phyloP scores from a whole-genome alignment of 306 rosid genomes.

The Dryas drummondii region DNA sequence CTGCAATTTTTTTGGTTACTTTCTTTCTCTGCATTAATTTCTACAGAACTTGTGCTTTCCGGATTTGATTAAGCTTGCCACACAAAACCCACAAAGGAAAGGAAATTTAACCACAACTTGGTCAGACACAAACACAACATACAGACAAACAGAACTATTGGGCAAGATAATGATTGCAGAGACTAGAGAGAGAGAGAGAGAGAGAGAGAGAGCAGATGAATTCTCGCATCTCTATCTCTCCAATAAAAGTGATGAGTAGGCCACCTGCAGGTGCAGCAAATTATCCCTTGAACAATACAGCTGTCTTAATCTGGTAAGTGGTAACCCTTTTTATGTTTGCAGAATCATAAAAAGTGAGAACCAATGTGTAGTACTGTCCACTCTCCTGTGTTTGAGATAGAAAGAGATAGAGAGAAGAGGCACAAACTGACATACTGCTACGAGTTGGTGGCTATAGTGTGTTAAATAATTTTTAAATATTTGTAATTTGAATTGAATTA shows the following conservation, averaged over 20 bases:
- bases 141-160: neutral
- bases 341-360: too few relatives aligned
- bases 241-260: neutral
- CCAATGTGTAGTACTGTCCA: too few relatives aligned
- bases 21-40: neutral
- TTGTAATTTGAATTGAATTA: too few relatives aligned
- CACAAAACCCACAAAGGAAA: neutral
- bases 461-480: too few relatives aligned
- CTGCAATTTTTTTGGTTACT: too few relatives aligned
- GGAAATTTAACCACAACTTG: neutral
- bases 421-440: too few relatives aligned
- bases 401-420: too few relatives aligned
- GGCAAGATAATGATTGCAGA: constrained; percentile 6
- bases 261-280: constrained; percentile 10
- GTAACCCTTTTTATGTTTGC: neutral
- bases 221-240: neutral
- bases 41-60: neutral
- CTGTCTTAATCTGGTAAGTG: neutral
- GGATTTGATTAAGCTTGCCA: neutral
- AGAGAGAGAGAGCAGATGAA: neutral
- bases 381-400: too few relatives aligned
- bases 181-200: neutral
- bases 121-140: neutral
- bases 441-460: too few relatives aligned
- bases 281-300: constrained; percentile 19